Evolutionary conservation across 2,329 filamentous ascomycete species (phyloP).

Genomic region (Lomentospora prolificans): DNA sequence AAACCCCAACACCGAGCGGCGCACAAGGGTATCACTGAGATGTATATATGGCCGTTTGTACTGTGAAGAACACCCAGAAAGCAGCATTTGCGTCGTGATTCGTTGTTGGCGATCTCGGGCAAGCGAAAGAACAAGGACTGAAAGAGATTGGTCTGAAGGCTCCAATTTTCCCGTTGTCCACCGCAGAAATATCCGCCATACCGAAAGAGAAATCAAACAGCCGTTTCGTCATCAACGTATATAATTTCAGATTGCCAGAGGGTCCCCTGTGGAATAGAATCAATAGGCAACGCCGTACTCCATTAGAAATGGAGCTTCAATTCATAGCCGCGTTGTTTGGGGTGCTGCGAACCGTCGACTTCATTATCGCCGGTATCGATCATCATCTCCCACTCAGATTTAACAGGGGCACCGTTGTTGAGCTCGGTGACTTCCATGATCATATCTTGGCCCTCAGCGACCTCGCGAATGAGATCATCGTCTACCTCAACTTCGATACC

Average conservation of each 20-base stretch:
- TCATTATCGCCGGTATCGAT: constrained; percentile 6
- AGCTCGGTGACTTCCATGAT: neutral
- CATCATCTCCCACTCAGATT: constrained; percentile 9
- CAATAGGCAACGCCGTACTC: too few relatives aligned
- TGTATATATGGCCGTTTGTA: neutral
- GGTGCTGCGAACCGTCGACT: neutral
- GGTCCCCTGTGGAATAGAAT: too few relatives aligned
- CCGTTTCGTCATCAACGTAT: neutral
- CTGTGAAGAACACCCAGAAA: too few relatives aligned
- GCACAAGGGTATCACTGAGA: neutral
- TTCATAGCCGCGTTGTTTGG: neutral
- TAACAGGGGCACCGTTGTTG: neutral
- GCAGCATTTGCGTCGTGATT: too few relatives aligned
- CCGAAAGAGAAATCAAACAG: neutral
- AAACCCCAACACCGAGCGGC: neutral
- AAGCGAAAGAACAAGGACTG: too few relatives aligned
- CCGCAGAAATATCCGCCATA: neutral
- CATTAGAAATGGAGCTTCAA: constrained; percentile 4
- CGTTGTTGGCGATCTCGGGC: too few relatives aligned
- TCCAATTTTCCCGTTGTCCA: neutral
- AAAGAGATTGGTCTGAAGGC: too few relatives aligned
- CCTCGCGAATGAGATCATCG: constrained; percentile 74
- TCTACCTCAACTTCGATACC: constrained; percentile 81
- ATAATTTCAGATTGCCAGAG: neutral
- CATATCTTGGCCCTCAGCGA: constrained; percentile 70